Evolutionary conservation across 768 basidiomycete species (phyloP), one percentile per base, ranked within the genome.

Genomic region (Phanerochaete sordida): DNA sequence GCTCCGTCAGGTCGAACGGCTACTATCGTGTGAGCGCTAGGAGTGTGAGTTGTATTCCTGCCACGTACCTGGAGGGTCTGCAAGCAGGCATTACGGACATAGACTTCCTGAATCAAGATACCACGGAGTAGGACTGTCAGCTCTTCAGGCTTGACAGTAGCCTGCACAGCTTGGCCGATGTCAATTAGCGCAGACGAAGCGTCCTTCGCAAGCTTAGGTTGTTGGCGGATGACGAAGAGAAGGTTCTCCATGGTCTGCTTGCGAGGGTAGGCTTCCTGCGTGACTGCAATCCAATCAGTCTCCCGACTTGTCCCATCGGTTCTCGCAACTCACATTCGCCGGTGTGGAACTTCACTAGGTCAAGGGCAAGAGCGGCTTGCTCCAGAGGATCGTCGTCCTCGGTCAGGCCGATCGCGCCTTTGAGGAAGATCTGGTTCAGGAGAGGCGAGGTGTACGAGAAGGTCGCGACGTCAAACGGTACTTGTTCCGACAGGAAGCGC

Each of bases 1-100:
- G 71, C 50, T 98, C 96, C 0, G 95, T 98, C 49, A 98, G 72
- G 73, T 98, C 97, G 64, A 98, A 89, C 0, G 95, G 90, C 93
- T 98, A 24, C 21, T 21, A 24, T 15, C 5, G n/a, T 7, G 19
- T 37, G 11, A 39, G 33, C 26, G 28, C 30, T 5, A 47, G 5
- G 8, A 35, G 16, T 19, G 19, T 6, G 16, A 13, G 44, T 11
- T 21, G n/a, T 28, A 8, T 11, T 6, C 3, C 13, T 24, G 21
- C 21, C 27, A 51, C 76, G 26, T 49, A 93, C 95, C 81, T 95
- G 93, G 2, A 98, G 77, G 0, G 95, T 81, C 66, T 95, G 94
- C n/a, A 98, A 75, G 67, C 91, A 93, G 9, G 94, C 87, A 67
- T 89, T 90, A 16, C 96, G 82, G 1, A 91, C 92, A 67, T 93